A percentile compares a stretch with the other conserved stretches of the same genome.
Evolutionary conservation across 768 basidiomycete genomes (phyloP).

Genomic region (Kwoniella europaea): DNA sequence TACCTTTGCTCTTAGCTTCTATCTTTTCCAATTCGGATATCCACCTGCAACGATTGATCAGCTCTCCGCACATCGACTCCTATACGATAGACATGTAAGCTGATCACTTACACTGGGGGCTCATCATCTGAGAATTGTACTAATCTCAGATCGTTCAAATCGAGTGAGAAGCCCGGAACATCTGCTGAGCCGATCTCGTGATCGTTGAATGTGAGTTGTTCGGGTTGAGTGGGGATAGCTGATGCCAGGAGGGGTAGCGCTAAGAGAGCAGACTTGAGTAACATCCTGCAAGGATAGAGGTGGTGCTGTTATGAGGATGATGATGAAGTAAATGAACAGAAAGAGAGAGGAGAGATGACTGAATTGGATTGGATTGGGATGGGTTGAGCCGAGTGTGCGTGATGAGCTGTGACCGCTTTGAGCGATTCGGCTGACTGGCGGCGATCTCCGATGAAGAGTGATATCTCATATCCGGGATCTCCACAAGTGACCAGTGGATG

Average conservation of each 20-base stretch:
- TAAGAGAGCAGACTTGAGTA: conserved; percentile 36
- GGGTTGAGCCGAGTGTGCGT: neutral
- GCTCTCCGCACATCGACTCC: no score
- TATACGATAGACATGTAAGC: neutral
- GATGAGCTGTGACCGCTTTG: conserved; percentile 15
- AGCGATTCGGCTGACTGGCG: neutral
- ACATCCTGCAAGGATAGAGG: conserved; percentile 29
- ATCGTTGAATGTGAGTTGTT: conserved; percentile 26
- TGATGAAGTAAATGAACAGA: neutral
- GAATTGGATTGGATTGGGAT: neutral
- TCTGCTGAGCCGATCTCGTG: conserved; percentile 11
- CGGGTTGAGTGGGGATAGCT: conserved; percentile 31
- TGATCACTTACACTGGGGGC: conserved; percentile 62
- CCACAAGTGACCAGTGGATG: no score
- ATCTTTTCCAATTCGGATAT: conserved; percentile 94
- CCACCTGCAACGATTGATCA: conserved; percentile 59
- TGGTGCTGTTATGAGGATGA: neutral
- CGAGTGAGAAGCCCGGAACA: conserved; percentile 71
- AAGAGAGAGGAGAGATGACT: neutral
- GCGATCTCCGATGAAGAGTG: neutral
- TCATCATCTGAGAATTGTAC: conserved; percentile 73
- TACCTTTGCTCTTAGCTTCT: conserved; percentile 73
- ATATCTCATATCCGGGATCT: neutral
- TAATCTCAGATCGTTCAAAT: conserved; percentile 73
- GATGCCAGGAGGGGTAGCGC: conserved; percentile 42